Evolutionary conservation across 768 basidiomycete species (phyloP), one percentile per base, ranked within the genome.

Genomic region (Lepiota subincarnata): DNA sequence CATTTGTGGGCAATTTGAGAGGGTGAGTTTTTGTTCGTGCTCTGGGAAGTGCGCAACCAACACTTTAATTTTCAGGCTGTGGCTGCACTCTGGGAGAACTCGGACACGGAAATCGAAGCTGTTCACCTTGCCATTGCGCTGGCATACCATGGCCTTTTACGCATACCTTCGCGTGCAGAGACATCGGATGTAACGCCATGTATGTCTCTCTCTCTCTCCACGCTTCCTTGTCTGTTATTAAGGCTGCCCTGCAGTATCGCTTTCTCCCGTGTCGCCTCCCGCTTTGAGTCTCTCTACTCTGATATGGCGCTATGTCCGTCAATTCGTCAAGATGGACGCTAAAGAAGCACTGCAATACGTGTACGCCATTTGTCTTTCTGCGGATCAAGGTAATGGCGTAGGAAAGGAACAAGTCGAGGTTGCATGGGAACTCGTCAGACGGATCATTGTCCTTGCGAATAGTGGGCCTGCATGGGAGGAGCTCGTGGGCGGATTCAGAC

Each of bases 281-380:
- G 83, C 87, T 0, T 72, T 95, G 42, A 89, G 88, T 64, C 74
- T 98, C 18, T 81, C 92, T 0, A 89, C 91, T 2, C 68, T 98
- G 18, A 81, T 94, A 55, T 94, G 93, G 83, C 88, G 93, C 13
- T 98, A 99, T 64, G 84, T 97, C 40, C 83, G 92, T 34, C 89
- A 87, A 55, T 97, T 98, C 65, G 89, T 89, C 22, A 90, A 87
- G 70, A 83, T 92, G 79, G 96, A 97, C 60, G 89, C 95, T 0
- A 87, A 89, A 62, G 91, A 95, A 62, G 96, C 95, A 0, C 70
- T 99, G 47, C 94, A 99, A 69, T 98, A 98, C 59, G 88, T 95
- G 19, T 94, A 93, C 64, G 89, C 89, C 55, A 79, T 97, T 5
- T 83, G 85, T 51, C 78, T 98, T 5, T 79, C 81, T 22, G 76